Conservation (phyloP, 208 protist genomes). For the Trypanosomatidae sp. region DNA sequence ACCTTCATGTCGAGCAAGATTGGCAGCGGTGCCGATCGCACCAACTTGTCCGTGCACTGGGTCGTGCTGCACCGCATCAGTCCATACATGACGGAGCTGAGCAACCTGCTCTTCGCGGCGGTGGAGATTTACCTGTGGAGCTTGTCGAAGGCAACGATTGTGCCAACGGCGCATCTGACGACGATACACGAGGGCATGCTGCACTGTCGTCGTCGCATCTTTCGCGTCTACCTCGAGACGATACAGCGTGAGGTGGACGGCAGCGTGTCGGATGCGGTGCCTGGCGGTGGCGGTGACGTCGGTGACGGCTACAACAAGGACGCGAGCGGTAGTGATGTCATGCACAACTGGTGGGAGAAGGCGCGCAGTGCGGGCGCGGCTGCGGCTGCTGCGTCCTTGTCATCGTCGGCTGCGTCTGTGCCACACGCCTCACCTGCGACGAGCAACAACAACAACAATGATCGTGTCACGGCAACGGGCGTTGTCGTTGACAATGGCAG, state of each 20-base stretch:
- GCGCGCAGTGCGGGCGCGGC: too few relatives aligned
- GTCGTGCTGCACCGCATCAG: constrained; percentile 70
- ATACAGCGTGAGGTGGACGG: constrained; percentile 44
- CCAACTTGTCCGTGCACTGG: constrained; percentile 67
- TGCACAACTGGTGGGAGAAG: too few relatives aligned
- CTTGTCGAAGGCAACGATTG: constrained; percentile 41
- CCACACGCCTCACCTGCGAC: too few relatives aligned
- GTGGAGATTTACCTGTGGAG: constrained; percentile 65
- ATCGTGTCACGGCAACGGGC: too few relatives aligned
- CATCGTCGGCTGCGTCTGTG: too few relatives aligned
- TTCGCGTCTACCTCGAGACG: constrained; percentile 53
- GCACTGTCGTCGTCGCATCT: constrained; percentile 38
- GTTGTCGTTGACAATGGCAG: too few relatives aligned
- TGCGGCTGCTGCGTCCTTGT: too few relatives aligned
- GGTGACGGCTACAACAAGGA: constrained; percentile 3
- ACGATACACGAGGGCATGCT: constrained; percentile 57
- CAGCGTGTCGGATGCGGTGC: constrained; percentile 6
- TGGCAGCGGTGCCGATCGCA: constrained; percentile 7
- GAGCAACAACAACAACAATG: too few relatives aligned
- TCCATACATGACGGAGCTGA: constrained; percentile 41
- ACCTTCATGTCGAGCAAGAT: constrained; percentile 70
- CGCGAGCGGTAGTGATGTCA: too few relatives aligned
- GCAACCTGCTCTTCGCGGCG: constrained; percentile 51
- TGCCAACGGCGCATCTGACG: constrained; percentile 60
- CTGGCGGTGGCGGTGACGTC: background rate